Evolutionary conservation across 108 stramenopile genomes (phyloP).

Genomic region (Conticribra weissflogii): DNA sequence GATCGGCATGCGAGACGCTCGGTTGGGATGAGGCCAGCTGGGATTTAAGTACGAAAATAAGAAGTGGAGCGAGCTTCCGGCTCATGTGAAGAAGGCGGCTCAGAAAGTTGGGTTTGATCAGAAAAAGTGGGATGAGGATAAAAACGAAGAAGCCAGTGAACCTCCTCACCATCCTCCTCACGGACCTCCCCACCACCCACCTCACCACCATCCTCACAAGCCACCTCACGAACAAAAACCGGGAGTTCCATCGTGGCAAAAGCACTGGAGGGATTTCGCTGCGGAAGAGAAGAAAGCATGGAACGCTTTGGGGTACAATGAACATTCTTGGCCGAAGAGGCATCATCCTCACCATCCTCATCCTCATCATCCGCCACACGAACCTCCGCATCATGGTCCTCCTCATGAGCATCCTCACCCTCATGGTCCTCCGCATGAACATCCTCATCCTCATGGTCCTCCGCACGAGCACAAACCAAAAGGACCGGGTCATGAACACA

Average conservation of each 20-base stretch:
- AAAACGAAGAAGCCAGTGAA: background rate
- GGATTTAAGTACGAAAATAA: conserved; percentile 49
- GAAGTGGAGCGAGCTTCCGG: conserved; percentile 49
- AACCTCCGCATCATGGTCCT: background rate
- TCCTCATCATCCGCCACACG: too few species aligned
- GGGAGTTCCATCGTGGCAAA: conserved; percentile 23
- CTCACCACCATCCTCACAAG: background rate
- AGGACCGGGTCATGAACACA: background rate
- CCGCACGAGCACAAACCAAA: background rate
- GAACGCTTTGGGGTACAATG: conserved; percentile 29
- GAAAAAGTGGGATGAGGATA: conserved; percentile 49
- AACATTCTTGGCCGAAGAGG: conserved; percentile 18
- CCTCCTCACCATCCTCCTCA: background rate
- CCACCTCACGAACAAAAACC: background rate
- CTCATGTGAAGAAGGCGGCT: conserved; percentile 41
- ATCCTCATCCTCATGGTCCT: background rate
- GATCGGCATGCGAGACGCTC: conserved; percentile 23
- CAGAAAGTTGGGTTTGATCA: conserved; percentile 38
- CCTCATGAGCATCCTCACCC: background rate
- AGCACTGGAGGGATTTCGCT: conserved; percentile 35
- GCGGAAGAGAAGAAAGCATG: conserved; percentile 28
- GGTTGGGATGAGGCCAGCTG: conserved; percentile 58
- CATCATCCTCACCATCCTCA: background rate
- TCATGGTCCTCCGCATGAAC: background rate
- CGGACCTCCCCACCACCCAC: background rate